phyloP scores from a whole-genome alignment of 192 early-diverging fungal species.

The Coemansia sp. region DNA sequence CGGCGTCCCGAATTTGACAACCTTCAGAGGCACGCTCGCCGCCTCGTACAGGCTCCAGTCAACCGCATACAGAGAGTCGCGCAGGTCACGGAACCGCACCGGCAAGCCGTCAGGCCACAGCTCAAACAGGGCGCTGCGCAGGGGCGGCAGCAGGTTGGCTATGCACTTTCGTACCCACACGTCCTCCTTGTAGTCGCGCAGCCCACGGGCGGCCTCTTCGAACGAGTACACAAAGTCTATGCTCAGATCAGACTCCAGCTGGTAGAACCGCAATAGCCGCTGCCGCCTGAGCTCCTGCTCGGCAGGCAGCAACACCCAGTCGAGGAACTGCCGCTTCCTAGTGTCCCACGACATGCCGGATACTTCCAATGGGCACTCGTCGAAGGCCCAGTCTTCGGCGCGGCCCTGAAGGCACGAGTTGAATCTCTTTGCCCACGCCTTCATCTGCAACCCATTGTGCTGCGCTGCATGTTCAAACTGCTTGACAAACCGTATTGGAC shows the following conservation, averaged over 20 bases:
- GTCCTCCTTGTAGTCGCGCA: slow-evolving; percentile 50
- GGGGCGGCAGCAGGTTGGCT: slow-evolving; percentile 39
- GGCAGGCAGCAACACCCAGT: slow-evolving; percentile 51
- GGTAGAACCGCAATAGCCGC: slow-evolving; percentile 44
- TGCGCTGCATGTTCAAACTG: slow-evolving; percentile 53
- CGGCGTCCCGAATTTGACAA: slow-evolving; percentile 37
- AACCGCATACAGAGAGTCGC: slow-evolving; percentile 52
- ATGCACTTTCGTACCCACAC: slow-evolving; percentile 55
- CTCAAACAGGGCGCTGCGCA: slow-evolving; percentile 47
- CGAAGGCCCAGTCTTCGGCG: slow-evolving; percentile 53
- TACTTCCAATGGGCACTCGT: slow-evolving; percentile 43
- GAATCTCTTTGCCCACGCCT: slow-evolving; percentile 46
- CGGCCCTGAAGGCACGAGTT: slow-evolving; percentile 46
- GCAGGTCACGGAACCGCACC: slow-evolving; percentile 47
- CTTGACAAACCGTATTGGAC: slow-evolving; percentile 41
- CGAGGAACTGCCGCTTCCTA: slow-evolving; percentile 48
- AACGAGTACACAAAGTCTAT: slow-evolving; percentile 55
- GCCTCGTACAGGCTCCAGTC: slow-evolving; percentile 54
- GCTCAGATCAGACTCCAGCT: slow-evolving; percentile 47
- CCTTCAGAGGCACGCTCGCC: slow-evolving; percentile 44
- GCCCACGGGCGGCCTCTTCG: slow-evolving; percentile 41
- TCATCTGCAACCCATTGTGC: slow-evolving; percentile 44
- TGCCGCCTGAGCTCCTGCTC: slow-evolving; percentile 53
- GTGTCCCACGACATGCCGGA: slow-evolving; percentile 35
- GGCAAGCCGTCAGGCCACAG: slow-evolving; percentile 51